Evolutionary conservation across 2,329 filamentous ascomycete species (phyloP), one percentile per base, ranked within the genome.

Genomic region (Scortechinia acanthostroma): DNA sequence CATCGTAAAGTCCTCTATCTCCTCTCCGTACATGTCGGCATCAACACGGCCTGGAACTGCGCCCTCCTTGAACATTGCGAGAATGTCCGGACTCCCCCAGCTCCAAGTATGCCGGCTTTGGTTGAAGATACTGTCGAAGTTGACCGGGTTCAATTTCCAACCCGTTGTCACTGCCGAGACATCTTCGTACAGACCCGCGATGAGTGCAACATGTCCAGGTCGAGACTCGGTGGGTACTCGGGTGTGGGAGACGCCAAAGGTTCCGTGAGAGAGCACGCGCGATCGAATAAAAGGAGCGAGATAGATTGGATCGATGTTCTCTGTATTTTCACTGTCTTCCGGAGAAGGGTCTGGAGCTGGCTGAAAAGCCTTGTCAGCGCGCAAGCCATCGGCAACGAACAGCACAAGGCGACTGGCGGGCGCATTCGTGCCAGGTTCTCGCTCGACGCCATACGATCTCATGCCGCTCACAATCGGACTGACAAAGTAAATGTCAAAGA

Each of bases 101-200:
- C 91, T 95, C 93, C 93, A 98, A 4, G 94, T 98, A 66, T 98
- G 94, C 42, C 85, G 76, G 59, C 91, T 97, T 50, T 88, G 81
- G 62, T 98, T 98, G 76, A 98, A 98, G 10, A 98, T 90, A 57
- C 91, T 97, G 68, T 98, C 93, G 58, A 98, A 98, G 59, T 97
- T 87, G 58, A 98, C 93, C 0, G 93, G 93, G 60, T 98, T 98
- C 54, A 96, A 70, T 67, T 98, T 97, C 93, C 93, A 98, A 15
- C 93, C 93, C 1, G 94, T 98, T 22, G 87, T 95, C 17, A 98
- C 93, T 2, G 93, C 87, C 23, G 93, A 97, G 1, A 98, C 93
- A 70, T 98, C 93, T 65, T 98, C 93, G 60, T 98, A 98, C 28
- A 98, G 69, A 3, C 93, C 93, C 4, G 93, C 93, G 56, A 98